phyloP scores from a whole-genome alignment of 768 basidiomycete species.

The Rhizopogon salebrosus region DNA sequence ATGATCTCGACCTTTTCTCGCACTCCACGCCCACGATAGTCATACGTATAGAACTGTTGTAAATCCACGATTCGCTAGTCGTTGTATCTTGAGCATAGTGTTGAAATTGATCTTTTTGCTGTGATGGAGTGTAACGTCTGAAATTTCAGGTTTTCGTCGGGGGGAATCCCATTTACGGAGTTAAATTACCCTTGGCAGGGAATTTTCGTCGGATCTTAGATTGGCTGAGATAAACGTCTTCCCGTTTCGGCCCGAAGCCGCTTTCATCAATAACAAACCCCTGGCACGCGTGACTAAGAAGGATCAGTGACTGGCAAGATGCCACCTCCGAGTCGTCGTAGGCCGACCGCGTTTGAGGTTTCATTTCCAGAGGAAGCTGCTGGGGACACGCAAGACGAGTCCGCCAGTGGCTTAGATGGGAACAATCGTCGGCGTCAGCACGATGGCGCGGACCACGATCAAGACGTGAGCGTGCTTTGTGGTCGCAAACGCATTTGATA shows the following conservation, averaged over 20 bases:
- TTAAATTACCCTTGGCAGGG: too few relatives aligned
- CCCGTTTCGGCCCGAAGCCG: neutral
- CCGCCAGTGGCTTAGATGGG: slow-evolving; percentile 17
- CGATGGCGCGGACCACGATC: slow-evolving; percentile 5
- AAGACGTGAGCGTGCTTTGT: slow-evolving; percentile 11
- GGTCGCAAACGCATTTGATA: neutral
- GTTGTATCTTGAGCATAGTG: neutral
- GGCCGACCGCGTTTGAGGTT: slow-evolving; percentile 51
- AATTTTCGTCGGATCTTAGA: too few relatives aligned
- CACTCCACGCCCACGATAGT: neutral
- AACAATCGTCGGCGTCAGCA: slow-evolving; percentile 23
- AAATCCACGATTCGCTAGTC: neutral
- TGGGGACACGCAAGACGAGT: slow-evolving; percentile 14
- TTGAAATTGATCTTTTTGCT: neutral
- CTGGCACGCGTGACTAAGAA: too few relatives aligned
- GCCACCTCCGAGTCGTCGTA: slow-evolving; percentile 34
- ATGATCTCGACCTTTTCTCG: neutral
- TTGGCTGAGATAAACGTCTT: too few relatives aligned
- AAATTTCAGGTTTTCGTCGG: too few relatives aligned
- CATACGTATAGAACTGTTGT: neutral
- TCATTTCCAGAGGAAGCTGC: slow-evolving; percentile 42
- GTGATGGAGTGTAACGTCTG: too few relatives aligned
- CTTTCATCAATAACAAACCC: neutral
- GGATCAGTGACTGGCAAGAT: too few relatives aligned
- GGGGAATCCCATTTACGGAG: too few relatives aligned